Percentiles rank a stretch among this genome's conserved stretches.
Evolutionary conservation across 306 rosid genomes (phyloP).

Genomic region (Adenanthera pavonina): DNA sequence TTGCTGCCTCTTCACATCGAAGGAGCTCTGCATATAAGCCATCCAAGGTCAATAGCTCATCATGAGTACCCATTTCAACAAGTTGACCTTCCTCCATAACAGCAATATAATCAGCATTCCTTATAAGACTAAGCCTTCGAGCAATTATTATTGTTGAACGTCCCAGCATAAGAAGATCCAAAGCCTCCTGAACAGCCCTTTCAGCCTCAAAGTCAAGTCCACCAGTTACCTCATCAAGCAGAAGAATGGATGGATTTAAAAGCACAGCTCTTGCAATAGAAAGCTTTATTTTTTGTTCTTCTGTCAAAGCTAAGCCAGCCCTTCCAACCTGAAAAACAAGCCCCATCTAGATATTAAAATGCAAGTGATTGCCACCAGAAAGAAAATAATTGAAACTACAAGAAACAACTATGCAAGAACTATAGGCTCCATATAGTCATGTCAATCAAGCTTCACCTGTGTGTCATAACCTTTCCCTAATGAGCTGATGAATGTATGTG

Average conservation of each 20-base stretch:
- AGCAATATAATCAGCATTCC: slow-evolving; percentile 98
- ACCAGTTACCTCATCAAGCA: slow-evolving; percentile 99
- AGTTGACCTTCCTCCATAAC: slow-evolving; percentile 99
- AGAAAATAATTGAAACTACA: slow-evolving; percentile 26
- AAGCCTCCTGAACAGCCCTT: slow-evolving; percentile 94
- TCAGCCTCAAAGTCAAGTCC: slow-evolving; percentile 99
- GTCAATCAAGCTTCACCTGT: slow-evolving; percentile 67
- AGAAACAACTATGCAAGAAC: neutral
- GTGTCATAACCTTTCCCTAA: slow-evolving; percentile 85
- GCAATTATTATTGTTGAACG: slow-evolving; percentile 98
- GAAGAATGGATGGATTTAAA: slow-evolving; percentile 91
- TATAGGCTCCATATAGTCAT: slow-evolving; percentile 29
- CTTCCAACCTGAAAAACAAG: slow-evolving; percentile 86
- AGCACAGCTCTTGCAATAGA: slow-evolving; percentile 99
- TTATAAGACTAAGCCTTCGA: slow-evolving; percentile 97
- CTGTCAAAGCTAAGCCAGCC: slow-evolving; percentile 88
- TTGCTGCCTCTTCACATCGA: slow-evolving; percentile 95
- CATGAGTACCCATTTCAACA: slow-evolving; percentile 99
- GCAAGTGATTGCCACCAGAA: slow-evolving; percentile 19
- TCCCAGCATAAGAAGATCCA: slow-evolving; percentile 97
- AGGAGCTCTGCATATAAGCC: slow-evolving; percentile 98
- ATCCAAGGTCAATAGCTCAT: slow-evolving; percentile 74
- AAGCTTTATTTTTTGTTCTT: slow-evolving; percentile 95
- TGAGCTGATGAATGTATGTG: slow-evolving; percentile 95
- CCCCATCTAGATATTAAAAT: slow-evolving; percentile 20